These are phyloP conservation scores for Fusarium illudens DNA, from an alignment of 2,329 filamentous ascomycete species.

Conservation along the genomic window DNA sequence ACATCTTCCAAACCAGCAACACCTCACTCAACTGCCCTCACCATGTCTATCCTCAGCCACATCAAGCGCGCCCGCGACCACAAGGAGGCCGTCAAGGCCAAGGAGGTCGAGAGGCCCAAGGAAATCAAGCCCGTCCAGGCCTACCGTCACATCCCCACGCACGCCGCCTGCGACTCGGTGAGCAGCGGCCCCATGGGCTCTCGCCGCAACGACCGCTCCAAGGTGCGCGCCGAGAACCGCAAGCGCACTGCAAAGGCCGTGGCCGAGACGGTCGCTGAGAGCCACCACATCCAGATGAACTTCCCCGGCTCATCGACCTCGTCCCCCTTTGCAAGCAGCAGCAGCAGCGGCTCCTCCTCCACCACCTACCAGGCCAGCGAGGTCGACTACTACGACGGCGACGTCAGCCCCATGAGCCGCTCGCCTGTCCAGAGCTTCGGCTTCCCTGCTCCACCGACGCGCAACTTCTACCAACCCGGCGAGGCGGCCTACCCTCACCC, in stretches of 20 bases:
- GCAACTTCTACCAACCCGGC: constrained; percentile 43
- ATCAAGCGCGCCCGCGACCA: constrained; percentile 62
- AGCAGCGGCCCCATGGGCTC: constrained; percentile 62
- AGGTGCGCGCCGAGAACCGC: constrained; percentile 60
- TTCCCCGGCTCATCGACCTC: constrained; percentile 46
- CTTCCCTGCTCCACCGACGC: constrained; percentile 20
- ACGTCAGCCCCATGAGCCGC: constrained; percentile 31
- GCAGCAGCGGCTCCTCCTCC: constrained; percentile 52
- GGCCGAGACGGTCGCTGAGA: constrained; percentile 44
- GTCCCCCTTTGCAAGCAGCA: constrained; percentile 53
- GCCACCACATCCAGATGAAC: constrained; percentile 49
- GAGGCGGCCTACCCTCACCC: constrained; percentile 35
- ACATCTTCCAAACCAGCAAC: background rate
- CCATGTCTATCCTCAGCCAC: constrained; percentile 66
- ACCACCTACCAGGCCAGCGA: constrained; percentile 57
- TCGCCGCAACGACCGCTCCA: constrained; percentile 56
- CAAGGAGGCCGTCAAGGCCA: constrained; percentile 62
- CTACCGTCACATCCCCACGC: constrained; percentile 69
- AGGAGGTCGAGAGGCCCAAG: constrained; percentile 58
- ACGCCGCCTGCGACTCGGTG: constrained; percentile 67
- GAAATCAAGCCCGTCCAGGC: constrained; percentile 50
- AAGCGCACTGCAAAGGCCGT: constrained; percentile 59
- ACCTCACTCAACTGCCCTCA: background rate
- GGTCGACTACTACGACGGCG: constrained; percentile 35
- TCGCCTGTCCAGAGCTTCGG: constrained; percentile 26